Conservation (phyloP, 495 filamentous ascomycete species). For the Echria macrotheca region DNA sequence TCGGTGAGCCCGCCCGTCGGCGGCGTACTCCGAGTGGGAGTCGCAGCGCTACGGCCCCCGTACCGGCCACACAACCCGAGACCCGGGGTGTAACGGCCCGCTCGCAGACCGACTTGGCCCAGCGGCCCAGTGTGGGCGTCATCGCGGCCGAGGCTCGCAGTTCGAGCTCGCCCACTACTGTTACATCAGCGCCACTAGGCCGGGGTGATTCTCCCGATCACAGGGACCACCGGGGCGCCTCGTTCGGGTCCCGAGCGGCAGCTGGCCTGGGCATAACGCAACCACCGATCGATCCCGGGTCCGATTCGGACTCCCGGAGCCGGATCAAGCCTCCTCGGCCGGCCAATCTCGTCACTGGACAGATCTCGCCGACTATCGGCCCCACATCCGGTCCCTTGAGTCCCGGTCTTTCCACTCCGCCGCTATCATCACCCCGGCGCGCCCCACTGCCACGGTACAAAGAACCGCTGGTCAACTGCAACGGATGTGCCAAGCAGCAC, state of each 20-base stretch:
- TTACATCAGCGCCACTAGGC: slow-evolving; percentile 7
- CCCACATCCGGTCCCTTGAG: slow-evolving; percentile 15
- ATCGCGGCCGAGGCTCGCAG: slow-evolving; percentile 37
- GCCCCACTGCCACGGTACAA: slow-evolving; percentile 44
- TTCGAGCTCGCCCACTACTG: slow-evolving; percentile 29
- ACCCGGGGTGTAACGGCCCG: slow-evolving; percentile 36
- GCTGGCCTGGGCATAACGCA: slow-evolving; percentile 22
- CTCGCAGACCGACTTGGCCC: slow-evolving; percentile 56
- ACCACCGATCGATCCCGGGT: slow-evolving; percentile 6
- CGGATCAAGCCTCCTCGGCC: slow-evolving; percentile 3
- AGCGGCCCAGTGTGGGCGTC: slow-evolving; percentile 31
- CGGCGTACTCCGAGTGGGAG: slow-evolving; percentile 37
- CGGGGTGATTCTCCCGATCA: slow-evolving; percentile 10
- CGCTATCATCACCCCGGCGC: slow-evolving; percentile 16
- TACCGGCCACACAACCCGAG: slow-evolving; percentile 33
- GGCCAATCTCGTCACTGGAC: slow-evolving; percentile 11
- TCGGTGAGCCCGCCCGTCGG: slow-evolving; percentile 36
- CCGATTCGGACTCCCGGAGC: slow-evolving; percentile 2
- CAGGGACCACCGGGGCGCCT: slow-evolving; percentile 7
- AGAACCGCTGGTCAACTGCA: slow-evolving; percentile 70
- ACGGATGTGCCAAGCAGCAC: slow-evolving; percentile 55
- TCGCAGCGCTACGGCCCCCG: slow-evolving; percentile 41
- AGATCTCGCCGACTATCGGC: slow-evolving; percentile 12
- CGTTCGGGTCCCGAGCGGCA: slow-evolving; percentile 23
- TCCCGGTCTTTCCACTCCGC: slow-evolving; percentile 15